Percentiles rank a stretch among this genome's conserved stretches.
Conservation (phyloP, 805 yeast genomes). For the Myxozyma geophila region DNA sequence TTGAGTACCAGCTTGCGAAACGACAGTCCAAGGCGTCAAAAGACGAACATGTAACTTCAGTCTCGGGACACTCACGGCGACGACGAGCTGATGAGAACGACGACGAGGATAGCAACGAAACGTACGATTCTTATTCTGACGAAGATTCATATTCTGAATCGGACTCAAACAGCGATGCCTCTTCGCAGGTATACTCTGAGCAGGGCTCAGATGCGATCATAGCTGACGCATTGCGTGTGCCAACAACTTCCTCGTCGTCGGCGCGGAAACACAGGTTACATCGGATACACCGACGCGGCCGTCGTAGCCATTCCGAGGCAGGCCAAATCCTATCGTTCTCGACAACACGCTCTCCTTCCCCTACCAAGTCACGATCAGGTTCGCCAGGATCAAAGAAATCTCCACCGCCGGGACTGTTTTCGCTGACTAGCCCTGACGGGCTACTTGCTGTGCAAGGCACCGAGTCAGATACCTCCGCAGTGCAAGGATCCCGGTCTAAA, state of each 20-base stretch:
- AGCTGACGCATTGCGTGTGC: neutral
- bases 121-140: constrained; percentile 9
- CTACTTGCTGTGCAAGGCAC: neutral
- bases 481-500: neutral
- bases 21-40: constrained; percentile 7
- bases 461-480: neutral
- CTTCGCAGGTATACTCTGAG: constrained; percentile 3
- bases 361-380: constrained; percentile 1
- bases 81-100: constrained; percentile 1
- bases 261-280: neutral
- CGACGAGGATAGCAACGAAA: constrained; percentile 7
- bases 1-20: constrained; percentile 7
- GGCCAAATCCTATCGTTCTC: constrained; percentile 1
- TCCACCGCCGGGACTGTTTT: neutral
- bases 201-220: neutral
- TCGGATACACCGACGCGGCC: constrained; percentile 5
- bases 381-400: neutral
- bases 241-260: neutral
- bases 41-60: neutral
- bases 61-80: neutral
- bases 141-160: neutral
- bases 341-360: constrained; percentile 13
- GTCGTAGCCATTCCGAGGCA: constrained; percentile 2
- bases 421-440: constrained; percentile 1
- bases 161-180: constrained; percentile 2